These are phyloP conservation scores for Paramyrothecium roridum DNA, from an alignment of 2,329 filamentous ascomycete species.

Conservation along the genomic window DNA sequence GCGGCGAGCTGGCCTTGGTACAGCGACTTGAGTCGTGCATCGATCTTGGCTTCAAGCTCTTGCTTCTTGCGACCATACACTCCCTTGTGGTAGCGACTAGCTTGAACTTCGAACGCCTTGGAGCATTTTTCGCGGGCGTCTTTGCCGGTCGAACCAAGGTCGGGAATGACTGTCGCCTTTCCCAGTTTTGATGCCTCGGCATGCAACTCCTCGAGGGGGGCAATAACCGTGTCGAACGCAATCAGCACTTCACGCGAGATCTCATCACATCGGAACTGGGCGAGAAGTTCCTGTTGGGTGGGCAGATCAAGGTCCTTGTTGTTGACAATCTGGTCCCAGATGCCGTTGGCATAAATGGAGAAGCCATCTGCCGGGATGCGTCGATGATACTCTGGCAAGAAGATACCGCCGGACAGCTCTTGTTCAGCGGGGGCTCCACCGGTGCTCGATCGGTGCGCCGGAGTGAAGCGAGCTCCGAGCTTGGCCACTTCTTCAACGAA, in stretches of 20 bases:
- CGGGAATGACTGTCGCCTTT: conserved; percentile 66
- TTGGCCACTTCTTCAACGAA: conserved; percentile 79
- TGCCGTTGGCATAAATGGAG: conserved; percentile 84
- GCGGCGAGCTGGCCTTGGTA: conserved; percentile 86
- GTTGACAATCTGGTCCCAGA: conserved; percentile 98
- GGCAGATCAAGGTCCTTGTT: conserved; percentile 98
- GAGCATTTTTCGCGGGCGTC: conserved; percentile 69
- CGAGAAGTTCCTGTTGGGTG: conserved; percentile 93
- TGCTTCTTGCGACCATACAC: conserved; percentile 83
- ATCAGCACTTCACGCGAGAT: conserved; percentile 86
- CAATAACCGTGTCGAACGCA: conserved; percentile 76
- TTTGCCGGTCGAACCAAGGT: conserved; percentile 72
- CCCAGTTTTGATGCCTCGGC: conserved; percentile 71
- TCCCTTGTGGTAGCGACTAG: conserved; percentile 93
- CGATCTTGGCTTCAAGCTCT: conserved; percentile 84
- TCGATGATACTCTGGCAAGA: conserved; percentile 91
- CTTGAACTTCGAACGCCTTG: conserved; percentile 83
- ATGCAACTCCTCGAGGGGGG: conserved; percentile 83
- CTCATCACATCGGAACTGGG: conserved; percentile 97
- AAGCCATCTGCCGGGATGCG: conserved; percentile 97
- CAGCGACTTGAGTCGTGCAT: conserved; percentile 80
- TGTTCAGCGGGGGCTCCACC: conserved; percentile 63
- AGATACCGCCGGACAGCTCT: conserved; percentile 74
- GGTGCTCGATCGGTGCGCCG: conserved; percentile 72
- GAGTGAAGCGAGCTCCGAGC: conserved; percentile 76